Percentiles rank a stretch among this genome's conserved stretches.
These are phyloP conservation scores for Leucogyrophana mollusca DNA, from an alignment of 768 basidiomycete species.

Conservation along the genomic window DNA sequence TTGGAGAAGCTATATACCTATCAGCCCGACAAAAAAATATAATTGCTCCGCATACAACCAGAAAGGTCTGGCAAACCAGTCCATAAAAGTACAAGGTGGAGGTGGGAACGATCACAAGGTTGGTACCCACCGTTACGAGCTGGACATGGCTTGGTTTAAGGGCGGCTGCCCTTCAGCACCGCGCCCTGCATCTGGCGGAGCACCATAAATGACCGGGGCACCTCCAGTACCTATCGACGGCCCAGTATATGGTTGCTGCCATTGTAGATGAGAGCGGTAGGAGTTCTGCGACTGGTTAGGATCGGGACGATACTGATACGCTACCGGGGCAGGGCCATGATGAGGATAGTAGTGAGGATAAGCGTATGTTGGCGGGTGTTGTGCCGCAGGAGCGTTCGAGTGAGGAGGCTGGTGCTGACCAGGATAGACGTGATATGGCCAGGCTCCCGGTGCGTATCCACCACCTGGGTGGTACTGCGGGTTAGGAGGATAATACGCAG, in stretches of 20 bases:
- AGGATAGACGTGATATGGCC: conserved; percentile 30
- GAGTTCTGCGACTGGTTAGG: conserved; percentile 5
- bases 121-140: too few species aligned
- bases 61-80: too few species aligned
- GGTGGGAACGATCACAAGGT: too few species aligned
- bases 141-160: too few species aligned
- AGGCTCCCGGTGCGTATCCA: conserved; percentile 24
- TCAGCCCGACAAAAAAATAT: too few species aligned
- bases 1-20: too few species aligned
- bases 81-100: conserved; percentile 1
- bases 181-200: too few species aligned
- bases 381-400: too few species aligned
- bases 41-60: too few species aligned
- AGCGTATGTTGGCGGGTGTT: conserved; percentile 6
- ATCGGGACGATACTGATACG: not conserved
- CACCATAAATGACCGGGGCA: too few species aligned
- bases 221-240: too few species aligned
- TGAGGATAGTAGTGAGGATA: conserved; percentile 5
- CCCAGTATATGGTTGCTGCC: conserved; percentile 35
- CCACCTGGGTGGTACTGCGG: conserved; percentile 16
- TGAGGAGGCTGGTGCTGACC: conserved; percentile 8
- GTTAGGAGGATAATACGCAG: conserved; percentile 20
- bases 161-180: too few species aligned
- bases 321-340: not conserved
- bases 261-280: conserved; percentile 28